phyloP scores from a whole-genome alignment of 352 stramenopile species.

The Pythium sukuiense region DNA sequence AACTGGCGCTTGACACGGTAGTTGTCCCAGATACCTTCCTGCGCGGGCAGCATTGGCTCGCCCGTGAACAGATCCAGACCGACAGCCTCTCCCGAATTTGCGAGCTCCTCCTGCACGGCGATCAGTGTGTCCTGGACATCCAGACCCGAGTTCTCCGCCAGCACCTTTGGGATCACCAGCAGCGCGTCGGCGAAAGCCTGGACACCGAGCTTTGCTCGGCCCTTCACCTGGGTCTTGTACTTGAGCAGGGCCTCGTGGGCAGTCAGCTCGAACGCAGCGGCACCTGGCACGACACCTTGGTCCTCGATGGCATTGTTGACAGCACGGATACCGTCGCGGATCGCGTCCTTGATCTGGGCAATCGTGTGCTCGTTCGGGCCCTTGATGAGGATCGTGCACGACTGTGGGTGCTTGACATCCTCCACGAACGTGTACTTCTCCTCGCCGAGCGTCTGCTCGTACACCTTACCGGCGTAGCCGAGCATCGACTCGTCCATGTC shows the following conservation, averaged over 20 bases:
- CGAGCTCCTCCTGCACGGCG: slow-evolving; percentile 95
- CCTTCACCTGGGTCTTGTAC: slow-evolving; percentile 89
- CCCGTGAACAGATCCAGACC: slow-evolving; percentile 96
- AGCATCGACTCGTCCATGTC: slow-evolving; percentile 97
- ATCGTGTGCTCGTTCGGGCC: slow-evolving; percentile 98
- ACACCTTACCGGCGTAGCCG: slow-evolving; percentile 96
- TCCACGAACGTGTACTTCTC: slow-evolving; percentile 99
- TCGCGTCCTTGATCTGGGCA: slow-evolving; percentile 98
- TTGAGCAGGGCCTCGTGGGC: slow-evolving; percentile 88
- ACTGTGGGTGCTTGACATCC: slow-evolving; percentile 96
- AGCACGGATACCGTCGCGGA: slow-evolving; percentile 96
- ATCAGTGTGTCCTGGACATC: slow-evolving; percentile 96
- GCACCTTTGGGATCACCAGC: slow-evolving; percentile 97
- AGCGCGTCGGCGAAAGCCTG: slow-evolving; percentile 97
- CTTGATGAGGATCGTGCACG: slow-evolving; percentile 98
- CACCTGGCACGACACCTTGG: slow-evolving; percentile 94
- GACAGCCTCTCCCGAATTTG: slow-evolving; percentile 88
- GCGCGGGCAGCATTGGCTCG: slow-evolving; percentile 95
- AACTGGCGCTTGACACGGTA: slow-evolving; percentile 99
- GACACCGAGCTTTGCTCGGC: slow-evolving; percentile 97
- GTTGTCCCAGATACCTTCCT: slow-evolving; percentile 98
- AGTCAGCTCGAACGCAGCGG: slow-evolving; percentile 96
- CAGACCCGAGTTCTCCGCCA: slow-evolving; percentile 89
- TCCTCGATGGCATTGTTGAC: slow-evolving; percentile 99
- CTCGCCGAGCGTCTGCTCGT: slow-evolving; percentile 98